Base-by-base conservation (phyloP, 139 green algal genomes). In the Protoeuglena noctilucae region DNA sequence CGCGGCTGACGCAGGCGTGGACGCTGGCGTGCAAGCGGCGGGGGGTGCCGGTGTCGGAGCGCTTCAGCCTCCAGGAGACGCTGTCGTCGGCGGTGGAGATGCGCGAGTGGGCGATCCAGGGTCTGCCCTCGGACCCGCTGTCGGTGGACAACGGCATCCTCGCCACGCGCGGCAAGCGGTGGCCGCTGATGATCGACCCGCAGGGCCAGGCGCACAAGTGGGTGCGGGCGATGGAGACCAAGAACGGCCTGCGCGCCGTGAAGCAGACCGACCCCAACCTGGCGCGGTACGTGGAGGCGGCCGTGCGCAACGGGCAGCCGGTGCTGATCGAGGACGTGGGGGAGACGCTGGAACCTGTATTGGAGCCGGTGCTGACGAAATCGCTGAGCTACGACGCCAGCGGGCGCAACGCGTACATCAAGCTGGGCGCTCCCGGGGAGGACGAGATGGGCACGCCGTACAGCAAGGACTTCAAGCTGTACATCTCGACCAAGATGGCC, bases 151-250 rank as follows among this genome's bases (percentile, higher is more conserved):
- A 87, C 61, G 80, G 73, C 57, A 85, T 92, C 60, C 59, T 92
- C 23, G 77, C 86, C 4, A 82, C 73, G 22, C 60, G 74, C 1
- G 76, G 71, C 48, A 79, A 77, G 59, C 74, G 82, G 17, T 92
- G 82, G 82, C 82, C 82, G 55, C 71, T 92, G 27, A 86, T 88
- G 76, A 89, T 92, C 47, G 82, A 92, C 55, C 82, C 82, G n/a
- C 65, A 73, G 51, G 70, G 67, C 24, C 81, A 92, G 58, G 82
- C 82, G 40, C 88, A 83, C 72, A 49, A 52, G 4, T 92, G 82
- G 82, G 61, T 88, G n/a, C 87, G 85, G 65, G 52, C 58, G 50
- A 80, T 89, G 76, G 78, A 88, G 70, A 26, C 43, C 1, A 79
- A 80, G 57, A 81, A 72, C 60, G 82, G 78, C 6, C 71, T 92